These are phyloP conservation scores for Vitis hybrid DNA, from an alignment of 177 flowering plant species.

Conservation along the genomic window DNA sequence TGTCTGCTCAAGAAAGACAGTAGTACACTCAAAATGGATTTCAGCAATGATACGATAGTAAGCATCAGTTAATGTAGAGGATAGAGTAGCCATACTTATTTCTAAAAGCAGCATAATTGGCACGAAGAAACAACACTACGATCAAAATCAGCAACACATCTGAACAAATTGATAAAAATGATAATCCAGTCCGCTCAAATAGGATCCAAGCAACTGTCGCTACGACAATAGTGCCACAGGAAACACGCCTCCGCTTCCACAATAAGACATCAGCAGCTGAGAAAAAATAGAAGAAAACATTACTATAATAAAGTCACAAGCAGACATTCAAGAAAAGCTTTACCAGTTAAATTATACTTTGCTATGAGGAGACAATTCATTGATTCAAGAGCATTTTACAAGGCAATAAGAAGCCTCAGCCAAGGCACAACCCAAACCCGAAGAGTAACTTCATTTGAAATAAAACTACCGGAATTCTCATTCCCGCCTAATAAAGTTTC, in stretches of 20 bases:
- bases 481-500: too few relatives aligned
- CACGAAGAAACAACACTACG: constrained; percentile 60
- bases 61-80: neutral
- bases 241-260: constrained; percentile 61
- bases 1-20: constrained; percentile 46
- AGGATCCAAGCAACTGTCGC: constrained; percentile 77
- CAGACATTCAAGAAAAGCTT: neutral
- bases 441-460: too few relatives aligned
- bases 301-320: neutral
- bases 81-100: constrained; percentile 46
- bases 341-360: neutral
- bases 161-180: constrained; percentile 69
- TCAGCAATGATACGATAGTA: neutral
- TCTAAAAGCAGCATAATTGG: constrained; percentile 55
- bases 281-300: constrained; percentile 5
- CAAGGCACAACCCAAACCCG: too few relatives aligned
- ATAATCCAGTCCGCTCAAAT: constrained; percentile 68
- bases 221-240: constrained; percentile 60
- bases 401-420: too few relatives aligned
- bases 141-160: constrained; percentile 69
- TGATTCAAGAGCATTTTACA: neutral
- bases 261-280: constrained; percentile 75
- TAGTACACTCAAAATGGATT: neutral
- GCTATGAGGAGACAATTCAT: too few relatives aligned
- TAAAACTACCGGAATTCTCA: too few relatives aligned